Evolutionary conservation across 345 rosid species (phyloP).

Genomic region (Gossypium anomalum): DNA sequence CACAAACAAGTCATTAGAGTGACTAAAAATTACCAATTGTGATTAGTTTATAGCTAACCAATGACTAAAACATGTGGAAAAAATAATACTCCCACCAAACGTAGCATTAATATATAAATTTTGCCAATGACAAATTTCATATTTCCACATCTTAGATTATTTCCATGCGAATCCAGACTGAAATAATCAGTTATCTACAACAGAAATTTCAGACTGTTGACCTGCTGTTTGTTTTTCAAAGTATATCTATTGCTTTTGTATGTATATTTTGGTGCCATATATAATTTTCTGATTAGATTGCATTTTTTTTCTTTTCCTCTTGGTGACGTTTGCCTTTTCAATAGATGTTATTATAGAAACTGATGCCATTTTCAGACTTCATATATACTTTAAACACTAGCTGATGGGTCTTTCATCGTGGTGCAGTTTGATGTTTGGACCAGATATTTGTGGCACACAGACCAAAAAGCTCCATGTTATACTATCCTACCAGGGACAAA

Average conservation of each 20-base stretch:
- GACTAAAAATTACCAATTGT: no score
- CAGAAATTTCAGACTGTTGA: neutral
- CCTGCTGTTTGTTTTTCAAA: neutral
- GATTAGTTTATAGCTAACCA: no score
- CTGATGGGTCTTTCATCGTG: conserved; percentile 9
- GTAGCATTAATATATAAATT: neutral
- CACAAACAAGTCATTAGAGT: no score
- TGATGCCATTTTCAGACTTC: neutral
- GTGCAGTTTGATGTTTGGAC: conserved; percentile 95
- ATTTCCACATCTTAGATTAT: neutral
- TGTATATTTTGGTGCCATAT: neutral
- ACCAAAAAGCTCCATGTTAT: conserved; percentile 87
- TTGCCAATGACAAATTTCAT: neutral
- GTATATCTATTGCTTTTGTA: neutral
- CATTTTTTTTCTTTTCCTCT: neutral
- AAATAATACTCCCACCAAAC: no score
- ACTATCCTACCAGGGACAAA: conserved; percentile 90
- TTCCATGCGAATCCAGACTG: neutral
- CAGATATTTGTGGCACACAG: conserved; percentile 90
- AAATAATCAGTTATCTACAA: neutral
- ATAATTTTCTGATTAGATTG: neutral
- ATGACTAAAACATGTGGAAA: no score
- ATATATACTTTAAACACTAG: neutral
- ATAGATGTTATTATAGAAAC: neutral
- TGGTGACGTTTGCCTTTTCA: neutral